Evolutionary conservation across 2,329 filamentous ascomycete species (phyloP).

Genomic region (Gaeumannomyces tritici): DNA sequence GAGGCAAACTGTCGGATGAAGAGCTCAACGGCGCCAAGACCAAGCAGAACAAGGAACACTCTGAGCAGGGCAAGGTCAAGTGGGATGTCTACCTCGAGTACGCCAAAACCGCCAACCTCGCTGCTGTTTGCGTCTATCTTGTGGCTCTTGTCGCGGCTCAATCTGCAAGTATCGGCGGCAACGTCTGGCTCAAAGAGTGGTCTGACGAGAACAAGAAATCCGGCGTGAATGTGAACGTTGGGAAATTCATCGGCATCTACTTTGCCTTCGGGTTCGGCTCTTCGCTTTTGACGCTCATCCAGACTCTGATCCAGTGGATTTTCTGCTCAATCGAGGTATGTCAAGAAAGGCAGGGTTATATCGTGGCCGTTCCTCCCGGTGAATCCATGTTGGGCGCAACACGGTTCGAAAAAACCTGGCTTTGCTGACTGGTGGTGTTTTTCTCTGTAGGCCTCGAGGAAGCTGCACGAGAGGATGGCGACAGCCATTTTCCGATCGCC

Average conservation of each 20-base stretch:
- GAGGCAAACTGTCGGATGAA: constrained; percentile 78
- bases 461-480: constrained; percentile 95
- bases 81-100: constrained; percentile 91
- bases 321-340: constrained; percentile 95
- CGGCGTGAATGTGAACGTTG: constrained; percentile 64
- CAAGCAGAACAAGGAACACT: constrained; percentile 77
- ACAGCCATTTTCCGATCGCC: constrained; percentile 94
- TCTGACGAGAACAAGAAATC: constrained; percentile 64
- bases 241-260: constrained; percentile 90
- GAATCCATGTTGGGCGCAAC: neutral
- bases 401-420: neutral
- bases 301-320: constrained; percentile 95
- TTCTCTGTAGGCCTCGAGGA: constrained; percentile 66
- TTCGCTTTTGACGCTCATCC: constrained; percentile 74
- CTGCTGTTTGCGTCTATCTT: constrained; percentile 74
- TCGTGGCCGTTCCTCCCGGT: constrained; percentile 6
- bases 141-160: constrained; percentile 70
- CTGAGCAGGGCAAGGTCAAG: constrained; percentile 95
- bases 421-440: neutral
- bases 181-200: constrained; percentile 92
- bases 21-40: constrained; percentile 68
- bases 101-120: constrained; percentile 84
- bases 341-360: constrained; percentile 2
- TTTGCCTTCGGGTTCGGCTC: constrained; percentile 89
- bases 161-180: constrained; percentile 72